A percentile compares a stretch with the other conserved stretches of the same genome.
Conservation (phyloP, 2,329 filamentous ascomycete species). For the Mariannaea sp. region DNA sequence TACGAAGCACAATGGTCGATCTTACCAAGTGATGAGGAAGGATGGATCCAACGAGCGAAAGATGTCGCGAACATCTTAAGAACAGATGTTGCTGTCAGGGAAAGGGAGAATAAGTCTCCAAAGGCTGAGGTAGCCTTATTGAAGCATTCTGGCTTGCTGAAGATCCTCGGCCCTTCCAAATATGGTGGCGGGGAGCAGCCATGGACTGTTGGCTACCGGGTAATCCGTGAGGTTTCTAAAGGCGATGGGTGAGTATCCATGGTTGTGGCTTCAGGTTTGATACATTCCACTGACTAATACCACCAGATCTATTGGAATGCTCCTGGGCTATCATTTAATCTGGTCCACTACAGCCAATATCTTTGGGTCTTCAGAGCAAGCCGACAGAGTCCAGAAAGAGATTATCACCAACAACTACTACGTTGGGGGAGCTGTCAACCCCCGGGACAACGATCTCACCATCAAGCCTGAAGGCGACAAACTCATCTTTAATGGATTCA, state of each 20-base stretch:
- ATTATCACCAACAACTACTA: conserved; percentile 70
- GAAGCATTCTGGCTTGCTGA: conserved; percentile 48
- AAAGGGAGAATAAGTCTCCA: conserved; percentile 48
- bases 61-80: conserved; percentile 46
- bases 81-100: conserved; percentile 42
- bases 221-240: conserved; percentile 66
- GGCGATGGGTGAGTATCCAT: conserved; percentile 56
- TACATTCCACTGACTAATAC: background rate
- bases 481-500: conserved; percentile 64
- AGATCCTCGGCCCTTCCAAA: conserved; percentile 45
- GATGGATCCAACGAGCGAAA: conserved; percentile 47
- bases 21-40: conserved; percentile 38
- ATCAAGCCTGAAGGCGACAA: conserved; percentile 59
- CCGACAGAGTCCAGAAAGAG: conserved; percentile 58
- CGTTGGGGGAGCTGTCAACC: conserved; percentile 68
- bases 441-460: conserved; percentile 64
- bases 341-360: conserved; percentile 67
- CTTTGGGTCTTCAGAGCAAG: conserved; percentile 64
- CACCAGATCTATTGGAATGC: conserved; percentile 63
- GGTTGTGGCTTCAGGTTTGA: no score
- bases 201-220: conserved; percentile 59
- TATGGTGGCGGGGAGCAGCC: conserved; percentile 52
- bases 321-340: conserved; percentile 67
- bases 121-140: conserved; percentile 47
- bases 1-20: conserved; percentile 44